Conservation (phyloP, 306 rosid species). For the Medicago arabica region DNA sequence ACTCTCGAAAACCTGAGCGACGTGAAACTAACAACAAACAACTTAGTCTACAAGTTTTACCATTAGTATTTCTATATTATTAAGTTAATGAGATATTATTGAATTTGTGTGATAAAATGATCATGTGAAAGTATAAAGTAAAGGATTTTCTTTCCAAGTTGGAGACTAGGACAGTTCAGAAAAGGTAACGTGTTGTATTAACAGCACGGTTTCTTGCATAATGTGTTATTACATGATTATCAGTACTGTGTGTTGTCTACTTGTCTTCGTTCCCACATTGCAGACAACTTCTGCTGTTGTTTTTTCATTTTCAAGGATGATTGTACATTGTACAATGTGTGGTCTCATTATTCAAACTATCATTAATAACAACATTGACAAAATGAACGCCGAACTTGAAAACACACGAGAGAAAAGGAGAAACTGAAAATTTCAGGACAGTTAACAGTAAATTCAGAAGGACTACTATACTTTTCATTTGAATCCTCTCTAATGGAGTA, state of each 20-base stretch:
- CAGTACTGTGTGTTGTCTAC: too few relatives aligned
- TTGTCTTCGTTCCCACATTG: background rate
- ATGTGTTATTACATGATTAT: too few relatives aligned
- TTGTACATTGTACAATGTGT: background rate
- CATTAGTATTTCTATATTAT: too few relatives aligned
- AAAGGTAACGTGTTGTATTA: background rate
- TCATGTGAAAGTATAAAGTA: background rate
- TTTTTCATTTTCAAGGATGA: background rate
- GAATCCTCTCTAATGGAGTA: too few relatives aligned
- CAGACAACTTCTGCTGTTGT: background rate
- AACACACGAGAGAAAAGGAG: too few relatives aligned
- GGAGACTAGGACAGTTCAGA: background rate
- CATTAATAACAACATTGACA: background rate
- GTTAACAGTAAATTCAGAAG: too few relatives aligned
- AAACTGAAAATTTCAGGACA: too few relatives aligned
- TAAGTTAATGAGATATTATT: background rate
- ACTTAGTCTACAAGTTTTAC: too few relatives aligned
- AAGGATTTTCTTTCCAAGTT: background rate
- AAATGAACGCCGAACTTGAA: too few relatives aligned
- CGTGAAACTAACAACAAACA: too few relatives aligned
- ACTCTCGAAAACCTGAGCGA: too few relatives aligned
- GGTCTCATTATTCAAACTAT: background rate
- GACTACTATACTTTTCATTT: too few relatives aligned
- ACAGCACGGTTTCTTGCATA: background rate
- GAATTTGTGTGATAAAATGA: background rate